Percentiles rank a stretch among this genome's conserved stretches.
These are phyloP conservation scores for Domatiomyces catenatus DNA, from an alignment of 2,329 filamentous ascomycete species.

Conservation along the genomic window DNA sequence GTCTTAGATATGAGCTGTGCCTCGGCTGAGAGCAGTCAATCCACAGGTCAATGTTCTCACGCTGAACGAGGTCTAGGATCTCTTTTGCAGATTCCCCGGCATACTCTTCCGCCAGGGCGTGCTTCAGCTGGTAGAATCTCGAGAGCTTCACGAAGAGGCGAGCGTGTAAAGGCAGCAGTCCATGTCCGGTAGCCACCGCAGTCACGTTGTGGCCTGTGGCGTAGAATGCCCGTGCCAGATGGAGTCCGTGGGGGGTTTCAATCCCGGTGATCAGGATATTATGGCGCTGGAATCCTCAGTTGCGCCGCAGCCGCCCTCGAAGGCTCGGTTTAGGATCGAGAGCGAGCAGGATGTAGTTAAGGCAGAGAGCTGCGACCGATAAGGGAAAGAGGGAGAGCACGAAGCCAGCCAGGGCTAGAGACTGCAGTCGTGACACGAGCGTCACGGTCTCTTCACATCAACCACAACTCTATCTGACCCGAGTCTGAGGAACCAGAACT, in stretches of 20 bases:
- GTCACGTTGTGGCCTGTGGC: conserved; percentile 52
- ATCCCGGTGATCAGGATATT: conserved; percentile 58
- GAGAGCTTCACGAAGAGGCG: conserved; percentile 44
- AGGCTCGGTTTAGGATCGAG: conserved; percentile 15
- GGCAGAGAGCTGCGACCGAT: conserved; percentile 29
- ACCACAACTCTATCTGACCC: not conserved
- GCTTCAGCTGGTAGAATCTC: conserved; percentile 38
- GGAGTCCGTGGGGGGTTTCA: conserved; percentile 54
- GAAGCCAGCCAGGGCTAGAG: conserved; percentile 31
- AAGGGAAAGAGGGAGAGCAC: conserved; percentile 33
- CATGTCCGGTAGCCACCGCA: conserved; percentile 47
- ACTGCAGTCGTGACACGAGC: conserved; percentile 21
- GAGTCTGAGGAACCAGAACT: not conserved
- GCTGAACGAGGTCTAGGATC: conserved; percentile 42
- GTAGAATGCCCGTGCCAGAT: conserved; percentile 50
- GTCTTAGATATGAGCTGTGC: conserved; percentile 48
- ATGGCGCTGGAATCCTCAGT: conserved; percentile 29
- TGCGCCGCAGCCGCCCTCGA: conserved; percentile 18
- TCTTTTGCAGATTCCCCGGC: conserved; percentile 38
- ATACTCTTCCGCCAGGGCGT: conserved; percentile 19
- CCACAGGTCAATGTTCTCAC: conserved; percentile 54
- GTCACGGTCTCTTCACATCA: not conserved
- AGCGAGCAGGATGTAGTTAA: conserved; percentile 23
- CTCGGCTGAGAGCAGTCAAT: conserved; percentile 50
- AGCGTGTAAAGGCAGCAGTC: conserved; percentile 35